Evolutionary conservation across 805 yeast genomes (phyloP), one percentile per base, ranked within the genome.

Genomic region (Saccharomyces paradoxus): DNA sequence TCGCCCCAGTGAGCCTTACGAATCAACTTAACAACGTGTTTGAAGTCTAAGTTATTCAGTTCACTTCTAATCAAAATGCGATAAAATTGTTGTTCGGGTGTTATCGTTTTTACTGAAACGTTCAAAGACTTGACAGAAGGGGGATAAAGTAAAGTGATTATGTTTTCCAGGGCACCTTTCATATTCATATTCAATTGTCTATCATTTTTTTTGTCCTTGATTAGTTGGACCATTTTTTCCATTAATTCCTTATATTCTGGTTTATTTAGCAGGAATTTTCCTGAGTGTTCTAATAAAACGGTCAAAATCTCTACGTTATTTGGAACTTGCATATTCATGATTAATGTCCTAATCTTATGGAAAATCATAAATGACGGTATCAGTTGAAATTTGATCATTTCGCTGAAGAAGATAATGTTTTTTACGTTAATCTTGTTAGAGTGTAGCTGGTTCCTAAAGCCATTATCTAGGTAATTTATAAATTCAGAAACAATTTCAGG

Each of bases 221-320:
- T 67, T 5, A 85, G 64, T 5, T 72, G 76, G 41, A 89, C 70
- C 84, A 88, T 79, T 56, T 82, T 83, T 14, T 74, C 73, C 80
- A 88, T 87, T 37, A 81, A 72, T 6, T 73, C 77, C 50, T 72
- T 73, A 56, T 82, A 84, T 26, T 82, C 87, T 0, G 81, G 77
- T 53, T 75, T 76, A 57, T 80, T 72, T 48, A 86, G 65, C 50
- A 90, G 73, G 55, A 83, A 81, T 55, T 81, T 74, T 0, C 96
- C 96, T 60, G 88, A 78, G 41, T 81, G 74, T 61, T 90, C 96
- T 62, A 89, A 84, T 47, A 89, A 71, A n/a, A 84, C 77, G 9
- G 82, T 75, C 54, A 90, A 70, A 7, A 84, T 78, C 60, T 87
- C 96, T 55, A 87, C 77, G 64, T 86, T 87, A 56, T 79, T 78